A percentile compares a stretch with the other conserved stretches of the same genome.
phyloP scores from a whole-genome alignment of 257 asterid species.

The Solanum paucissectum region DNA sequence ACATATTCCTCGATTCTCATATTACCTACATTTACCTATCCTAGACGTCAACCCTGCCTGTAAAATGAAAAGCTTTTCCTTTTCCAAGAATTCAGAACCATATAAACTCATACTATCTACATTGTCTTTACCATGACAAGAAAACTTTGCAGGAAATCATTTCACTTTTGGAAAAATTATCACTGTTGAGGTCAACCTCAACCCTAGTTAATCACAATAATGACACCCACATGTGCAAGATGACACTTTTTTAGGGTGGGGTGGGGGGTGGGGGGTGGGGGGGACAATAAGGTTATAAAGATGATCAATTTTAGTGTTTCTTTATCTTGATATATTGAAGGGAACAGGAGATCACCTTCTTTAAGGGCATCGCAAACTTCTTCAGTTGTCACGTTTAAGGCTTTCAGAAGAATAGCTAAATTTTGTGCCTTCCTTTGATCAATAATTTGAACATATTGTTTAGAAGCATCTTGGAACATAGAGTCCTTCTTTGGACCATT shows the following conservation, averaged over 20 bases:
- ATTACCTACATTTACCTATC: background rate
- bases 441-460: constrained; percentile 50
- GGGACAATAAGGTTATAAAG: background rate
- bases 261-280: background rate
- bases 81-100: background rate
- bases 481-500: constrained; percentile 32
- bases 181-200: background rate
- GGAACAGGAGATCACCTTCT: constrained; percentile 47
- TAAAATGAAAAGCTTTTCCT: background rate
- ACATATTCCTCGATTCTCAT: background rate
- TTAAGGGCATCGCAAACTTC: constrained; percentile 85
- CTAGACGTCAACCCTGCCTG: background rate
- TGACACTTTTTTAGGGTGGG: background rate
- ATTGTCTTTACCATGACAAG: background rate
- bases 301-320: background rate
- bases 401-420: constrained; percentile 75
- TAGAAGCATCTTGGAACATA: constrained; percentile 29
- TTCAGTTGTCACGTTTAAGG: constrained; percentile 72
- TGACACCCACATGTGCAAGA: background rate
- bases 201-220: background rate
- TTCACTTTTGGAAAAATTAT: background rate
- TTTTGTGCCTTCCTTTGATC: constrained; percentile 85
- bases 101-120: background rate
- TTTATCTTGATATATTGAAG: background rate
- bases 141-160: background rate